Base-by-base conservation (phyloP, 2,329 filamentous ascomycete species). In the Amauroascus niger region DNA sequence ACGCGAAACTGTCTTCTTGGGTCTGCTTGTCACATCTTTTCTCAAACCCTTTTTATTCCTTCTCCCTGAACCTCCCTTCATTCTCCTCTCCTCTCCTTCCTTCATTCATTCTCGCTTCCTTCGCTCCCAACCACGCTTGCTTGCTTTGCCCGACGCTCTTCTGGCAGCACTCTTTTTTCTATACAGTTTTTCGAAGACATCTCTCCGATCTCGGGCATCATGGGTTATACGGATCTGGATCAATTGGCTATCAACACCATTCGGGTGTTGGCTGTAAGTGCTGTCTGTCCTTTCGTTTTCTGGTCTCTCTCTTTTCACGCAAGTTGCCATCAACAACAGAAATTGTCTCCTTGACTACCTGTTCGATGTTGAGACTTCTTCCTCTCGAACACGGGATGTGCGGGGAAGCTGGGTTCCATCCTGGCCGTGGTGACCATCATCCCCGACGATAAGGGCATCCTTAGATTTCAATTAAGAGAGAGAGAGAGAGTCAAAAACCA, bases 201-300 rank as follows among this genome's bases (percentile, higher is more conserved):
- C 39, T 22, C 39, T 41, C 47, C 47, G 33, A 49, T 49, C 33
- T 49, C 47, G 40, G 20, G 20, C 70, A 81, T 71, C 67, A 97
- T 97, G 91, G 83, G 83, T 73, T 96, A 87, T 81, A 80, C 80
- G 72, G 87, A 97, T 68, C 74, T 84, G 69, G 93, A 98, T 74
- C 78, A 85, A 79, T 82, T 89, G 76, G 87, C 88, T 70, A 88
- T 98, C 78, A 97, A 97, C 85, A 95, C 91, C 74, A 97, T 98
- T 79, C 88, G 93, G 73, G 76, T 88, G 70, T 82, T 98, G 66
- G 90, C 93, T 72, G 93, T 97, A 85, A 74, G 89, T 84, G 58
- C 53, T 44, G n/a, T n/a, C 54, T 46, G 53, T 18, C 41, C 14
- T 49, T 49, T 13, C 22, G 46, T 35, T n/a, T 28, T 45, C 39